phyloP scores from a whole-genome alignment of 805 yeast species.

The Zygotorulaspora danielsina region DNA sequence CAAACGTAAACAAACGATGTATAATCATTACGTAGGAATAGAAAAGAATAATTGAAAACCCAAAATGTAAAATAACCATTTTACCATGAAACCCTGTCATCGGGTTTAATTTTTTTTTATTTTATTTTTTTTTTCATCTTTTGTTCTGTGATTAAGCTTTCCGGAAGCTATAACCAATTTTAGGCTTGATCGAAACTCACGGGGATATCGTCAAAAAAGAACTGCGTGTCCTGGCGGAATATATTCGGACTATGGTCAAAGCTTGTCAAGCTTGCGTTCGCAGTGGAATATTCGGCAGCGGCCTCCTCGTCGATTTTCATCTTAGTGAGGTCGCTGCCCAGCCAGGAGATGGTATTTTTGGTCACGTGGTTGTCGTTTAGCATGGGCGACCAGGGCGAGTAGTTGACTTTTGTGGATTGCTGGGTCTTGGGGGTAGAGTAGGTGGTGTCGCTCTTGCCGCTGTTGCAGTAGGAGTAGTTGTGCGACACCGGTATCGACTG shows the following conservation, averaged over 20 bases:
- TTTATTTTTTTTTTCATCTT: too few relatives aligned
- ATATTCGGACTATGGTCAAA: background rate
- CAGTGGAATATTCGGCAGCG: slow-evolving; percentile 6
- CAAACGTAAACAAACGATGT: too few relatives aligned
- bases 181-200: slow-evolving; percentile 1
- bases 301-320: slow-evolving; percentile 18
- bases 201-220: slow-evolving; percentile 14
- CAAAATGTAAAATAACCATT: background rate
- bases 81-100: background rate
- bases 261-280: background rate
- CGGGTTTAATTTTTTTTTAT: too few relatives aligned
- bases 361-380: slow-evolving; percentile 1
- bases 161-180: too few relatives aligned
- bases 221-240: slow-evolving; percentile 12
- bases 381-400: slow-evolving; percentile 14
- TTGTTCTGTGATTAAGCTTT: too few relatives aligned
- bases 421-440: slow-evolving; percentile 4
- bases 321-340: slow-evolving; percentile 14
- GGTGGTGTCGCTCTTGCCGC: slow-evolving; percentile 4
- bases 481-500: slow-evolving; percentile 7
- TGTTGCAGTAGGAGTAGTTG: slow-evolving; percentile 1
- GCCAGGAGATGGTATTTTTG: slow-evolving; percentile 6
- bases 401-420: slow-evolving; percentile 3
- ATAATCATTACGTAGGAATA: too few relatives aligned
- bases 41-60: background rate